Base-by-base conservation (phyloP, 1,284 basidiomycete genomes). In the Leccinum proximum region DNA sequence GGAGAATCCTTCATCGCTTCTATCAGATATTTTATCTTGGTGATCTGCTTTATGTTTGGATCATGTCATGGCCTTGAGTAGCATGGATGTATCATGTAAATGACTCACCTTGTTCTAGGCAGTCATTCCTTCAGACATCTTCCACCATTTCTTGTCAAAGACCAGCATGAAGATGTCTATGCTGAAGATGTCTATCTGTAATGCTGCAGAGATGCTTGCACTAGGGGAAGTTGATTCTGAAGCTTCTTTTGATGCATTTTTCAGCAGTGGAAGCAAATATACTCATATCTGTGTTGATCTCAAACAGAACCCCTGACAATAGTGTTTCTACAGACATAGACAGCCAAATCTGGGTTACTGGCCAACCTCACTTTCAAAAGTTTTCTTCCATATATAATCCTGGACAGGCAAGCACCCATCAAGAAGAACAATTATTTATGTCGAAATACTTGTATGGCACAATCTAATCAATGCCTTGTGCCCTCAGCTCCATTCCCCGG, bases 261-360 rank as follows among this genome's bases (percentile, higher is more conserved):
- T 61, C 7, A 3, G 26, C 7, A 33, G 60, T n/a, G 8, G 50
- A 6, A 11, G 2, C 7, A 5, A 4, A n/a, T 11, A 38, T 9
- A 26, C 4, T 6, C 50, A 61, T 6, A 54, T 61, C 30, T 61
- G 60, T 54, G n/a, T 61, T n/a, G 48, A 61, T 22, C 35, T 61
- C 3, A 50, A 53, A 38, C 22, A 9, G 7, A 35, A 61, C 5
- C 7, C 10, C 9, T 2, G 7, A 54, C 11, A 18, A 54, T 4
- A 9, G 8, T 4, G 50, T 61, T 3, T 57, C 56, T 57, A 3
- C 30, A 33, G 60, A 61, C 18, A 61, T 61, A 3, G 50, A 61
- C 13, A 61, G 45, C 6, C 30, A 54, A 4, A 61, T 61, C 11
- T 61, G 60, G 60, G 26, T 61, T 1, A 61, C 59, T 50, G 2